Evolutionary conservation across 1,284 basidiomycete genomes (phyloP), one percentile per base, ranked within the genome.

Genomic region (Xanthoconium separans): DNA sequence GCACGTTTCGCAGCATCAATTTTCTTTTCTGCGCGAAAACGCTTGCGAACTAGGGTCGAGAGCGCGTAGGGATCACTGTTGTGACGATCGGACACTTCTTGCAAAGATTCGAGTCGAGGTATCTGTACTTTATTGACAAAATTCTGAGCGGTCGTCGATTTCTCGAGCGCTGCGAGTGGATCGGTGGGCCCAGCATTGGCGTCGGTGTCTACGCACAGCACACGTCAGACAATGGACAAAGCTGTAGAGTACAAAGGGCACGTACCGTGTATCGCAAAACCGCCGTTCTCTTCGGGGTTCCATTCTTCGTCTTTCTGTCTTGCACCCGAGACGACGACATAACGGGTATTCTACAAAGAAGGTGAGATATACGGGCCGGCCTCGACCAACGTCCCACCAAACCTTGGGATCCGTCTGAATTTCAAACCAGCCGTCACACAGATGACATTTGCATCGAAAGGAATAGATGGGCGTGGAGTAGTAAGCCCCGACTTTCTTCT

Each of bases 381-480:
- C 1, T 22, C 6, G 39, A 20, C 40, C 18, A 18, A 8, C 2
- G 16, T 37, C n/a, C 20, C 13, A 41, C 76, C 45, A 58, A 27
- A 91, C 94, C 84, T 96, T 89, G 0, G 95, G 97, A 67, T 99
- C 97, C 2, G 97, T 99, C 60, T 95, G 84, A 51, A 99, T 95
- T 74, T 97, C 95, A 59, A 99, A 98, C 90, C 91, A 94, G 22
- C 86, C 85, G 55, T 85, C 83, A 66, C 97, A 99, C 2, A 96
- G 74, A 69, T 97, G 93, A 67, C 97, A 99, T 78, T 98, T 99
- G 75, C 96, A 99, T 37, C 91, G 81, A 70, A 99, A 99, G 0
- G 86, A 89, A 70, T 80, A 98, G 51, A 99, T 97, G 3, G 95
- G 92, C 0, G 95, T 98, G 1, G 88, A 90, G 66, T 92, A 93